These are phyloP conservation scores for Aspergillus fructus DNA, from an alignment of 2,329 filamentous ascomycete genomes.

Conservation along the genomic window DNA sequence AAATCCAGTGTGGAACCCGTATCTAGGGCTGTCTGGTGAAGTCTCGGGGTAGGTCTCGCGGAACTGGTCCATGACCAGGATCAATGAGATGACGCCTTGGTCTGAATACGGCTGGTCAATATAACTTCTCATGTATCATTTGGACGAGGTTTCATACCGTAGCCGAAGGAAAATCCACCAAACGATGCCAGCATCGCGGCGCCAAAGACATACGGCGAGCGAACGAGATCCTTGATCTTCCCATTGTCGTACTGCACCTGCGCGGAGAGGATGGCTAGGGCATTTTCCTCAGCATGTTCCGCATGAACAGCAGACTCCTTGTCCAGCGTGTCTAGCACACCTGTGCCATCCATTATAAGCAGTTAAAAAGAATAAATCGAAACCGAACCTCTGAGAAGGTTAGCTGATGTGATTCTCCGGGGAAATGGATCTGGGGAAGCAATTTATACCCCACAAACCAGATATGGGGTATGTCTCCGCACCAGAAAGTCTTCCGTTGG, in stretches of 20 bases:
- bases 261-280: not conserved
- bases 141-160: conserved; percentile 26
- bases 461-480: too few species aligned
- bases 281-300: not conserved
- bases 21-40: too few species aligned
- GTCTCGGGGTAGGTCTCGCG: conserved; percentile 19
- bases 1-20: too few species aligned
- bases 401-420: too few species aligned
- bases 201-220: conserved; percentile 40
- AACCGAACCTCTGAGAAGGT: too few species aligned
- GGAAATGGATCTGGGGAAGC: too few species aligned
- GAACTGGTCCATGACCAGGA: conserved; percentile 50
- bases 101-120: conserved; percentile 1
- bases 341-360: not conserved
- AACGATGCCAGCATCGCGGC: conserved; percentile 46
- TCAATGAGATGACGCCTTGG: conserved; percentile 38
- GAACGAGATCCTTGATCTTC: not conserved
- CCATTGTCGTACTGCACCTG: not conserved
- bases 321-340: not conserved
- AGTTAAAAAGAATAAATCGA: too few species aligned
- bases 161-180: conserved; percentile 44
- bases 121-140: not conserved
- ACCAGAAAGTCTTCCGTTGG: too few species aligned
- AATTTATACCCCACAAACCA: too few species aligned
- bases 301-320: not conserved